Base-by-base conservation (phyloP, 345 rosid species). In the thale cress (Arabidopsis thaliana) region DNA sequence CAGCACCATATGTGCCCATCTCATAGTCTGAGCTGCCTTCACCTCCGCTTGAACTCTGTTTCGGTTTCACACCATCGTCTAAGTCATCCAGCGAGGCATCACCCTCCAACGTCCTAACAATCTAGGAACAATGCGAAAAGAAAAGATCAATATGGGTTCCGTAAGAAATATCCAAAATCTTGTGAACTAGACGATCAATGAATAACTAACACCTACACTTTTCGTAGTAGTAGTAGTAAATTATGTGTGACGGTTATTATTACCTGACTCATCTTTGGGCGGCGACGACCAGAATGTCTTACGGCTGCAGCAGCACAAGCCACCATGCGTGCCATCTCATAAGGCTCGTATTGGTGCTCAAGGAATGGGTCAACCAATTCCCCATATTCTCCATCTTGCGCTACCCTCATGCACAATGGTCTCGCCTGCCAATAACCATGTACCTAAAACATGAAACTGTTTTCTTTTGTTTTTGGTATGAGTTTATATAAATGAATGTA, bases 231-330 rank as follows among this genome's bases (percentile, higher is more conserved):
- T 28, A 16, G n/a, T 32, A 55, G 16, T 30, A 8, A 46, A 7
- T 30, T 65, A n/a, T 49, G 10, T 25, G 4, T 42, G 24, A 69
- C 38, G 24, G 57, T 71, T 70, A 74, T 80, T 12, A 66, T 49
- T 71, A 89, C 98, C 96, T 89, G 96, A 67, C 95, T 89, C 96
- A 87, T 88, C 65, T 84, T 85, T 12, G 99, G 97, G 24, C 97
- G 84, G 57, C 89, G 92, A 8, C 88, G 79, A 48, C 96, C 99
- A 53, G 99, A 95, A 74, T 95, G 97, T 23, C 92, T 91, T 24
- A 92, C 85, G 48, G 90, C 88, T 55, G 93, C 96, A 41, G 92
- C 97, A 70, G 99, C 97, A 83, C 96, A 92, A 71, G 97, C 86
- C 73, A 92, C 84, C 93, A 95, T 85, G 45, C 91, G 84, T 78